phyloP scores from a whole-genome alignment of 2,329 filamentous ascomycete species.

The Aspergillus sp. region DNA sequence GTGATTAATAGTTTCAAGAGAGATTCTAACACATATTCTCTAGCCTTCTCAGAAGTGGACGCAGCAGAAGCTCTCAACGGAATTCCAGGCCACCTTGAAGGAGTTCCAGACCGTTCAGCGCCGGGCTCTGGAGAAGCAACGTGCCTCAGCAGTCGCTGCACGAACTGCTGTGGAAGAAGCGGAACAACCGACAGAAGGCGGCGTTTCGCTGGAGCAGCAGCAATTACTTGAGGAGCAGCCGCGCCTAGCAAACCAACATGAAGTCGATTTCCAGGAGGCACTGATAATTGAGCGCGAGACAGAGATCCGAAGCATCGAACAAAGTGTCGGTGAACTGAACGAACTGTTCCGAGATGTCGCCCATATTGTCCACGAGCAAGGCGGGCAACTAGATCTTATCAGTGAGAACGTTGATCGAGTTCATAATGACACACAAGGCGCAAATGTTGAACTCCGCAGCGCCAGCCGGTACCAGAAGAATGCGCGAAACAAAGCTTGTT shows the following conservation, averaged over 20 bases:
- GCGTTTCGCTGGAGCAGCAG: constrained; percentile 59
- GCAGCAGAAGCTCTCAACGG: constrained; percentile 89
- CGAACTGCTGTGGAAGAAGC: constrained; percentile 74
- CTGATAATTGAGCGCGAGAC: constrained; percentile 95
- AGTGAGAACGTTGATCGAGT: constrained; percentile 85
- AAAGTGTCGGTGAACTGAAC: constrained; percentile 92
- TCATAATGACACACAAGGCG: constrained; percentile 78
- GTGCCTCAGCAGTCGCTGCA: constrained; percentile 80
- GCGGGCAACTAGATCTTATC: constrained; percentile 84
- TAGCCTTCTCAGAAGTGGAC: constrained; percentile 96
- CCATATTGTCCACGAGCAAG: constrained; percentile 94
- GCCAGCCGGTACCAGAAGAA: constrained; percentile 94
- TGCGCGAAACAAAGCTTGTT: constrained; percentile 92
- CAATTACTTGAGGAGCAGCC: constrained; percentile 77
- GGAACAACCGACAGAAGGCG: constrained; percentile 34
- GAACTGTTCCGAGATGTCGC: constrained; percentile 98
- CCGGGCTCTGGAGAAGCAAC: constrained; percentile 87
- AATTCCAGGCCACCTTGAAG: constrained; percentile 84
- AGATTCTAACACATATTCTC: constrained; percentile 19
- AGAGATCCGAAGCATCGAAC: constrained; percentile 97
- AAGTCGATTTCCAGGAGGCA: constrained; percentile 96
- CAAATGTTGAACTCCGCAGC: constrained; percentile 81
- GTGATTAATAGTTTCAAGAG: not conserved
- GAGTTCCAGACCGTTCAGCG: constrained; percentile 95
- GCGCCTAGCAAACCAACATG: constrained; percentile 84